Conservation (phyloP, 441 rosid species). For the Populus hybrid region DNA sequence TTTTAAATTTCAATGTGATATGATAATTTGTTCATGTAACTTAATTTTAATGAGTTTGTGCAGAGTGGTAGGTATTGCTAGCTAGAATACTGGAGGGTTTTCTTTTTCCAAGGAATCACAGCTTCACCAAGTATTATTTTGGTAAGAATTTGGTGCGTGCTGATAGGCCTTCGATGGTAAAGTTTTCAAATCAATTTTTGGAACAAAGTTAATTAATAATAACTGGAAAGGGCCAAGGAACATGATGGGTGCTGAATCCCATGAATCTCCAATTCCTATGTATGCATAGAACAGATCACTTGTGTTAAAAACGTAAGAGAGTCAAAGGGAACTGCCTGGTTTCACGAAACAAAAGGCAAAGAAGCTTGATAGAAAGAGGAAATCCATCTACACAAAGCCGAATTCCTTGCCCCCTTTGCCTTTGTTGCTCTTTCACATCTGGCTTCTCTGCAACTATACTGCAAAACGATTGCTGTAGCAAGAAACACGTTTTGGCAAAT, state of each 20-base stretch:
- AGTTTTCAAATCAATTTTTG: too few species aligned
- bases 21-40: too few species aligned
- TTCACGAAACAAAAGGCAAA: neutral
- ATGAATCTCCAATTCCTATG: neutral
- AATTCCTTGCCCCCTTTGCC: neutral
- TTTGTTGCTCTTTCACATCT: neutral
- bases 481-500: neutral
- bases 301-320: neutral
- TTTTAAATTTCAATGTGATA: too few species aligned
- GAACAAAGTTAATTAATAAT: too few species aligned
- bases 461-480: neutral
- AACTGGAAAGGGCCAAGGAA: neutral
- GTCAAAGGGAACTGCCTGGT: neutral
- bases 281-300: neutral
- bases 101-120: too few species aligned
- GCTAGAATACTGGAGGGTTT: too few species aligned
- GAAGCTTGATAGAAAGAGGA: neutral
- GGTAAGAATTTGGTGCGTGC: too few species aligned
- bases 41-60: too few species aligned
- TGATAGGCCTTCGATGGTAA: too few species aligned
- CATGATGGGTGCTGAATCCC: neutral
- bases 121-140: too few species aligned
- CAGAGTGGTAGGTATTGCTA: too few species aligned
- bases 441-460: neutral
- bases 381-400: neutral